Evolutionary conservation across 179 eudicot species (phyloP), one percentile per base, ranked within the genome.

Genomic region (Spergularia azorica): DNA sequence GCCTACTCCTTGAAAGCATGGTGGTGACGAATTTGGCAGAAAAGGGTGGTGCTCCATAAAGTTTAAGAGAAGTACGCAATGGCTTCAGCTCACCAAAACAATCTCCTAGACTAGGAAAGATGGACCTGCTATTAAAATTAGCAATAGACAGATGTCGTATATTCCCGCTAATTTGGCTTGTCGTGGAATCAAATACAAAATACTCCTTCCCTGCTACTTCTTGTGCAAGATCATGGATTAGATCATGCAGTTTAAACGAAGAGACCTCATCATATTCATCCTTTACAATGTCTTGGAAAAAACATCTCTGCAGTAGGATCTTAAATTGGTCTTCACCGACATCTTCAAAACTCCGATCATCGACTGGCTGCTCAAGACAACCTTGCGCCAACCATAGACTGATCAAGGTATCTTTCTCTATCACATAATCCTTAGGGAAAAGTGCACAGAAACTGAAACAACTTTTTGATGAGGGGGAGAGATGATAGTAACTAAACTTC

Each of bases 331-430:
- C 63, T 6, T 62, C 71, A 0, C 66, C 83, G 2, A 63, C 41
- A 9, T 75, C 67, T 10, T 68, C 79, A 5, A 61, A 0, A 3
- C 11, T 58, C 8, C 38, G 38, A 10, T n/a, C 18, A n/a, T 55
- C 61, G 36, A 32, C 21, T 15, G 21, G 55, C 5, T 12, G 12
- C 5, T 50, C 46, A 54, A 80, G 26, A 13, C 17, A 70, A 13
- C 83, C 79, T 15, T 80, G 81, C 3, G 76, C 76, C 26, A 63
- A 38, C 81, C 81, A 78, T 3, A 72, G 38, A 2, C 52, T 21
- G 12, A 64, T 15, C 57, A 78, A 20, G 2, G 5, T 11, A 2
- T 39, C 3, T 55, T 48, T 64, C 0, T 50, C 0, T 60, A 71
- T 43, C 48, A 0, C 48, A 43, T 43, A 43, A 43, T 43, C 48